These are phyloP conservation scores for Pseudohalonectria lignicola DNA, from an alignment of 2,329 filamentous ascomycete genomes.

Conservation along the genomic window DNA sequence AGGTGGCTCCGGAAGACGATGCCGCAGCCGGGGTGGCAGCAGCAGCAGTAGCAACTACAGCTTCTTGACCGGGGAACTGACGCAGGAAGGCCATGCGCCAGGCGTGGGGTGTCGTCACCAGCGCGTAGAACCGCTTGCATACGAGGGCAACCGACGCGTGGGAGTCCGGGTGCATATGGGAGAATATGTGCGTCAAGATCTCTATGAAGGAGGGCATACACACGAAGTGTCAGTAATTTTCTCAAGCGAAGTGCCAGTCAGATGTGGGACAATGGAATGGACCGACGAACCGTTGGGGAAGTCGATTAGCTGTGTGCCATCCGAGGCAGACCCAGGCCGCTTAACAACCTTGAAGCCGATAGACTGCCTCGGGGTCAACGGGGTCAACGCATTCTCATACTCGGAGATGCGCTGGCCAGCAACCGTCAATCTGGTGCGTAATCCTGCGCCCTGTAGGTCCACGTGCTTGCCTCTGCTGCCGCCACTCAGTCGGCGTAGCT, in stretches of 20 bases:
- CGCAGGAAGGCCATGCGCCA: slow-evolving; percentile 90
- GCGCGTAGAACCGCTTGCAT: slow-evolving; percentile 72
- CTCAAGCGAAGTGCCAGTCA: slow-evolving; percentile 6
- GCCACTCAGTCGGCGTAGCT: slow-evolving; percentile 41
- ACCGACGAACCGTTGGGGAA: slow-evolving; percentile 70
- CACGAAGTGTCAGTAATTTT: neutral
- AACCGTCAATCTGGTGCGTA: slow-evolving; percentile 9
- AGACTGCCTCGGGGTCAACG: slow-evolving; percentile 32
- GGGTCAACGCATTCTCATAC: slow-evolving; percentile 48
- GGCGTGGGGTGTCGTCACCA: slow-evolving; percentile 85
- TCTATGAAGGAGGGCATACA: slow-evolving; percentile 58
- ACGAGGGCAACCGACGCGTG: slow-evolving; percentile 75
- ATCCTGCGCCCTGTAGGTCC: too few species aligned
- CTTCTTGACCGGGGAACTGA: slow-evolving; percentile 72
- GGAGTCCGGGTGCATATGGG: slow-evolving; percentile 78
- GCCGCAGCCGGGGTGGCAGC: too few species aligned
- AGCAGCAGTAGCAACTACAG: too few species aligned
- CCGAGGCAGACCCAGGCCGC: slow-evolving; percentile 25
- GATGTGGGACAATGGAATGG: slow-evolving; percentile 1
- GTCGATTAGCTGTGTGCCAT: slow-evolving; percentile 34
- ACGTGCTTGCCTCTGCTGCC: slow-evolving; percentile 8
- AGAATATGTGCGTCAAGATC: slow-evolving; percentile 82
- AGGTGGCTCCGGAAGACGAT: too few species aligned
- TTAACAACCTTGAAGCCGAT: slow-evolving; percentile 46
- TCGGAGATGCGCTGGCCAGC: slow-evolving; percentile 45